Percentiles rank a stretch among this genome's conserved stretches.
These are phyloP conservation scores for rapeseed (Brassica napus) DNA, from an alignment of 345 rosid genomes.

Conservation along the genomic window Da-Ae NC_063436.1:29593501-29594000, in stretches of 20 bases:
- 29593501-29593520: background rate
- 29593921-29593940: constrained; percentile 2
- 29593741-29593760: background rate
- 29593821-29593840: background rate
- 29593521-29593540: background rate
- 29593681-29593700: background rate
- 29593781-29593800: background rate
- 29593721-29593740: background rate
- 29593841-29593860: background rate
- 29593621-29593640: background rate
- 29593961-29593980: constrained; percentile 15
- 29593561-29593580: background rate
- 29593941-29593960: background rate
- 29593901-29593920: constrained; percentile 36
- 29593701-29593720: background rate
- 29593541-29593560: background rate
- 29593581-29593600: background rate
- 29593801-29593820: background rate
- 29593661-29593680: background rate
- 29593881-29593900: constrained; percentile 32
- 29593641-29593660: background rate
- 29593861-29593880: constrained; percentile 5
- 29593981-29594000: constrained; percentile 25
- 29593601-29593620: background rate
- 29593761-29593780: background rate